Conservation (phyloP, 1,284 basidiomycete genomes). For the Malassezia dermatis region DNA sequence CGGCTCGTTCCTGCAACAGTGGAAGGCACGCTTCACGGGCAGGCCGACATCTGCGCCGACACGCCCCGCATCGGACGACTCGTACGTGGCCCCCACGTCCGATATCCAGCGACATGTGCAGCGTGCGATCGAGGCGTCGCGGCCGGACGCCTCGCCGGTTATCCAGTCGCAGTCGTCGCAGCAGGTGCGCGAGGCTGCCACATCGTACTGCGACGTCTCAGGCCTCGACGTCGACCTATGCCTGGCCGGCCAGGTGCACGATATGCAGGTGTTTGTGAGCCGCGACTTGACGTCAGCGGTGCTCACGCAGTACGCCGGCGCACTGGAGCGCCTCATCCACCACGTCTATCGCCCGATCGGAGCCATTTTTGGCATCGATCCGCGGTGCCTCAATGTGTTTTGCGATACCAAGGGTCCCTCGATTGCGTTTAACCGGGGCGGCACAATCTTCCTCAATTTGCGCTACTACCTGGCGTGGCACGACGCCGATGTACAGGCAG, state of each 20-base stretch:
- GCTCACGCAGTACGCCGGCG: conserved; percentile 34
- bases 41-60: not conserved
- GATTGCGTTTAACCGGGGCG: conserved; percentile 87
- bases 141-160: conserved; percentile 44
- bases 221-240: conserved; percentile 45
- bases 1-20: conserved; percentile 23
- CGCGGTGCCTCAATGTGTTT: conserved; percentile 71
- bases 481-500: conserved; percentile 58
- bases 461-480: conserved; percentile 77
- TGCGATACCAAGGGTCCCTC: conserved; percentile 67
- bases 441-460: conserved; percentile 79
- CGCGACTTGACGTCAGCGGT: conserved; percentile 35
- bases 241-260: conserved; percentile 46
- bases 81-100: conserved; percentile 9
- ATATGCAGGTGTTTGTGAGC: conserved; percentile 48
- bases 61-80: not conserved
- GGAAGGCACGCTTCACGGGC: conserved; percentile 21
- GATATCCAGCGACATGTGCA: conserved; percentile 46
- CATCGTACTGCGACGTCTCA: conserved; percentile 49
- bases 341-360: conserved; percentile 45
- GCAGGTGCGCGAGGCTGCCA: conserved; percentile 48
- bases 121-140: conserved; percentile 46
- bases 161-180: conserved; percentile 46
- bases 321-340: conserved; percentile 44
- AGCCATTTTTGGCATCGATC: conserved; percentile 48